Percentiles rank a stretch among this genome's conserved stretches.
phyloP scores from a whole-genome alignment of 768 basidiomycete genomes.

The Boletus bicolor region DNA sequence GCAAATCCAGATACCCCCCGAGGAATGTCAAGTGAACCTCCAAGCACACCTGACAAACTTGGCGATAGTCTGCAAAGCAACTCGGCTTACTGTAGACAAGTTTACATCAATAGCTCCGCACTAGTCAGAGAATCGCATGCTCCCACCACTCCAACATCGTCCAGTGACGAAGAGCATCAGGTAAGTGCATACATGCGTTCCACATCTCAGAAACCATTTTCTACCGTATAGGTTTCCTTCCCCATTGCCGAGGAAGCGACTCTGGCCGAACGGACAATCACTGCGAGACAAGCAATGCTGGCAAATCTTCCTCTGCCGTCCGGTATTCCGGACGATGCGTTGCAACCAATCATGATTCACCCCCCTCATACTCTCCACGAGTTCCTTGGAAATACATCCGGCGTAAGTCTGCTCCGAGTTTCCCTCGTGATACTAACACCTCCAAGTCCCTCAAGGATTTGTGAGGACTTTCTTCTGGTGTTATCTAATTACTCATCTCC shows the following conservation, averaged over 20 bases:
- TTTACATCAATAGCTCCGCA: conserved; percentile 8
- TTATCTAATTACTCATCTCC: neutral
- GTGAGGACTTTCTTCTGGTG: conserved; percentile 37
- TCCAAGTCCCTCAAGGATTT: conserved; percentile 52
- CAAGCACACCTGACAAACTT: conserved; percentile 21
- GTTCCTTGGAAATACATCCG: conserved; percentile 56
- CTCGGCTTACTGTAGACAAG: conserved; percentile 23
- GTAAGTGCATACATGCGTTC: conserved; percentile 23
- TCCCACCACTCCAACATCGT: neutral
- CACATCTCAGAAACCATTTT: neutral
- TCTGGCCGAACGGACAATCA: conserved; percentile 41
- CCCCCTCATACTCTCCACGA: conserved; percentile 63
- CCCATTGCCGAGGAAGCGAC: neutral
- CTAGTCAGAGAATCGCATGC: conserved; percentile 2
- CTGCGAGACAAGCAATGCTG: conserved; percentile 53
- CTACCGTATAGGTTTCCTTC: conserved; percentile 1
- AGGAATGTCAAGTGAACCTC: neutral
- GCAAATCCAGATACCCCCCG: neutral
- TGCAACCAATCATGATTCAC: conserved; percentile 69
- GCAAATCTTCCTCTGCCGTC: conserved; percentile 61
- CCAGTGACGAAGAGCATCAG: conserved; percentile 4
- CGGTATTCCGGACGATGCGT: conserved; percentile 59
- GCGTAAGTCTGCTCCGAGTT: conserved; percentile 40
- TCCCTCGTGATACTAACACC: conserved; percentile 2
- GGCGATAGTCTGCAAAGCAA: conserved; percentile 26